Base-by-base conservation (phyloP, 768 basidiomycete genomes). In the Asterophora parasitica region DNA sequence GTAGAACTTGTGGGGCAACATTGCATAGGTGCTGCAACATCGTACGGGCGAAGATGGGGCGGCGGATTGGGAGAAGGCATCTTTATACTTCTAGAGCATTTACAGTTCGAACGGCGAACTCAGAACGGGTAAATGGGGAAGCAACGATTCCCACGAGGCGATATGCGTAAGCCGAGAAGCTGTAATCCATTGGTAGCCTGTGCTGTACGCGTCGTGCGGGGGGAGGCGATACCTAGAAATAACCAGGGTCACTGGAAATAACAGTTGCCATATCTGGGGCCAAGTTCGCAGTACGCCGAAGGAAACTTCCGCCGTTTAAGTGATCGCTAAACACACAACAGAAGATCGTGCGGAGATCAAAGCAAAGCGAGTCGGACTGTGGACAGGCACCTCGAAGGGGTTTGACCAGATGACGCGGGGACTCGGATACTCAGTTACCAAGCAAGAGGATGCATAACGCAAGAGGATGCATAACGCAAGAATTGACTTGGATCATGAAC, bases 11-110 rank as follows among this genome's bases (percentile, higher is more conserved):
- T 11, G 54, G 61, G n/a, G 69, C 64, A 34, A 61, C 58, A 27
- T 63, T 51, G 41, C 68, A 52, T 26, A 68, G 51, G 49, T 64
- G 57, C 39, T 46, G 46, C 50, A 64, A 47, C 71, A 75, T 73
- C 15, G 17, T 42, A 32, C 31, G 33, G 43, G 44, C 9, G 27
- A 15, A 28, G 58, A 57, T 48, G 36, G 44, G 19, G 46, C 34
- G 30, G 45, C 55, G 35, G 37, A 47, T 42, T 16, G 30, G 26
- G 23, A 57, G 50, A 42, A 51, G 48, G 49, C 47, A 48, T 48
- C 53, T 56, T 52, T 58, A 54, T 54, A 54, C 44, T 26, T 31
- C 41, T 19, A 15, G 17, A 33, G 30, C 44, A n/a, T 10, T 27
- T 44, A 32, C 32, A 48, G 34, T 59, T 56, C 28, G 46, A 51